A percentile compares a stretch with the other conserved stretches of the same genome.
Evolutionary conservation across 1,284 basidiomycete genomes (phyloP).

Genomic region (Fistulina hepatica): DNA sequence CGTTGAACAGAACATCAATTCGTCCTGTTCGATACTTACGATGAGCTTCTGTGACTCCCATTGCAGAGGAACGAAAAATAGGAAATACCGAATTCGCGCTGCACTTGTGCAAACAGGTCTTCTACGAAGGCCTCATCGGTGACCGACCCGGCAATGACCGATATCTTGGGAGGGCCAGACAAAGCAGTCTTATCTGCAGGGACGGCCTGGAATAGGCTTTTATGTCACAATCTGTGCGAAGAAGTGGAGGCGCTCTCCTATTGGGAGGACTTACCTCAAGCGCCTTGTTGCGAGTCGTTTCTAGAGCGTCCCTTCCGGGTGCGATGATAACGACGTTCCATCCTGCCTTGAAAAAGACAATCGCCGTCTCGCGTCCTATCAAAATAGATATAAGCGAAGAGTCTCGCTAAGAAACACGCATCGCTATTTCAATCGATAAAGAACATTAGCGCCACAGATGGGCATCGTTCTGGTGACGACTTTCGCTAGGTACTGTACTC

Average conservation of each 20-base stretch:
- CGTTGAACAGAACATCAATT: conserved; percentile 74
- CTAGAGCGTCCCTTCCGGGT: conserved; percentile 45
- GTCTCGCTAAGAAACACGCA: not conserved
- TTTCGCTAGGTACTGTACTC: too few relatives aligned
- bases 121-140: conserved; percentile 48
- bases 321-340: conserved; percentile 51
- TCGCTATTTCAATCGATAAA: not conserved
- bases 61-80: not conserved
- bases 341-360: conserved; percentile 40
- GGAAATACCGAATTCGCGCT: conserved; percentile 45
- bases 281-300: conserved; percentile 32
- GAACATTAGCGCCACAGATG: too few relatives aligned
- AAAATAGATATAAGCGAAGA: not conserved
- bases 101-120: conserved; percentile 44
- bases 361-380: conserved; percentile 31
- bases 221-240: too few relatives aligned
- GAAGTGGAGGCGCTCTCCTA: too few relatives aligned
- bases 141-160: conserved; percentile 52
- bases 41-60: not conserved
- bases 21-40: conserved; percentile 33
- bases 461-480: too few relatives aligned
- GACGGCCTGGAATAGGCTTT: not conserved
- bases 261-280: too few relatives aligned
- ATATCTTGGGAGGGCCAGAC: conserved; percentile 27
- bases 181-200: conserved; percentile 28